Evolutionary conservation across 1,139 yeast species (phyloP).

Genomic region (Blastobotrys capitulatus): DNA sequence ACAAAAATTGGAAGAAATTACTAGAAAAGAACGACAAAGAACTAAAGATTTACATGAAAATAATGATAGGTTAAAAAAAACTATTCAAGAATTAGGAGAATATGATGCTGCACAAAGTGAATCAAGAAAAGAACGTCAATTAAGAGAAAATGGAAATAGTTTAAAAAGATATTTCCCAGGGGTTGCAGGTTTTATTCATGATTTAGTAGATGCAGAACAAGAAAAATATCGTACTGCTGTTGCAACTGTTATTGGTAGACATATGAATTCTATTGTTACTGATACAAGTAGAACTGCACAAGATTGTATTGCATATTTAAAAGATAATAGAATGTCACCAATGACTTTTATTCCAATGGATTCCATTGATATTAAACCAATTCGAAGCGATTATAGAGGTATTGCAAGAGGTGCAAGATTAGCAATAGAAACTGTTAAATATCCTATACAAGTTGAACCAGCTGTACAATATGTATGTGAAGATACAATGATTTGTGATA

Average conservation of each 20-base stretch:
- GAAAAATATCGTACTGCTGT: slow-evolving; percentile 71
- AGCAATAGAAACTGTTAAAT: slow-evolving; percentile 61
- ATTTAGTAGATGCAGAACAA: slow-evolving; percentile 74
- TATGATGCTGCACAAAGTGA: slow-evolving; percentile 73
- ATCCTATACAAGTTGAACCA: slow-evolving; percentile 61
- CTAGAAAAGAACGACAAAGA: slow-evolving; percentile 43
- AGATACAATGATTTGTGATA: slow-evolving; percentile 74
- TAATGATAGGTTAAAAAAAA: slow-evolving; percentile 60
- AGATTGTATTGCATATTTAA: slow-evolving; percentile 74
- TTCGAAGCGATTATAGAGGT: slow-evolving; percentile 52
- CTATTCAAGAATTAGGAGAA: slow-evolving; percentile 60
- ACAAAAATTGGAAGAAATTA: slow-evolving; percentile 39
- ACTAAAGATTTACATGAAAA: slow-evolving; percentile 47
- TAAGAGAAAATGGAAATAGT: slow-evolving; percentile 66
- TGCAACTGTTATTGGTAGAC: slow-evolving; percentile 71
- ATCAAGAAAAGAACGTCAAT: slow-evolving; percentile 57
- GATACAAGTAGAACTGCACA: slow-evolving; percentile 71
- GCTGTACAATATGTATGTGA: slow-evolving; percentile 83
- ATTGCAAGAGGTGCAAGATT: slow-evolving; percentile 55
- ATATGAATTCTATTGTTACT: slow-evolving; percentile 79
- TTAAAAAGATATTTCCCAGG: slow-evolving; percentile 73
- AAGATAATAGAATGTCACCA: slow-evolving; percentile 79
- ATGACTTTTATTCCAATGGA: slow-evolving; percentile 89
- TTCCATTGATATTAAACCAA: slow-evolving; percentile 58
- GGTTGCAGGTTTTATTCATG: slow-evolving; percentile 74